These are phyloP conservation scores for Aspergillus versicolor DNA, from an alignment of 2,329 filamentous ascomycete genomes.

Conservation along the genomic window DNA sequence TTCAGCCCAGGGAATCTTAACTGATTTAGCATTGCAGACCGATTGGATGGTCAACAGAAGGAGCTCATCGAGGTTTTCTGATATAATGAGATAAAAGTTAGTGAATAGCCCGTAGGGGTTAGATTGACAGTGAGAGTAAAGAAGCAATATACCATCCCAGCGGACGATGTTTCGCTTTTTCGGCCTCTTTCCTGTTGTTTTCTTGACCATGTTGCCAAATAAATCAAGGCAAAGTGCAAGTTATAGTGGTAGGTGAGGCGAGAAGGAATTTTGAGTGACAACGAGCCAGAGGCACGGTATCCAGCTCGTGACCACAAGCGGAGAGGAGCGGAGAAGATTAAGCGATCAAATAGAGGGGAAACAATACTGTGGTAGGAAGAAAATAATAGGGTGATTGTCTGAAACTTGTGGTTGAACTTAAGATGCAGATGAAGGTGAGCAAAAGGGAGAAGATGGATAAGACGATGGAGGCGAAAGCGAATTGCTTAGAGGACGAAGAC, in stretches of 20 bases:
- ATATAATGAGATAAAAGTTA: constrained; percentile 13
- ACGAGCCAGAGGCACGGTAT: neutral
- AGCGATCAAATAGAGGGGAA: neutral
- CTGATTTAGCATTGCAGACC: constrained; percentile 35
- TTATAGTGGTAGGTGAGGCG: constrained; percentile 10
- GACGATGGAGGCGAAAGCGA: neutral
- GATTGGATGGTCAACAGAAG: constrained; percentile 45
- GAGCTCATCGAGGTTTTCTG: constrained; percentile 45
- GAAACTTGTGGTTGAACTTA: neutral
- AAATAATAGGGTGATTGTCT: neutral
- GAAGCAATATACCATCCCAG: constrained; percentile 40
- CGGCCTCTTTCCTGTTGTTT: constrained; percentile 14
- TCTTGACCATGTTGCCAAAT: neutral
- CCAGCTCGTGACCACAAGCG: neutral
- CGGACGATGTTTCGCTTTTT: constrained; percentile 40
- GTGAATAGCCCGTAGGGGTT: neutral
- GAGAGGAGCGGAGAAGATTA: neutral
- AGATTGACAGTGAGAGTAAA: neutral
- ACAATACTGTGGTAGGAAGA: neutral
- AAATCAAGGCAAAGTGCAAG: neutral
- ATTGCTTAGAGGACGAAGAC: neutral
- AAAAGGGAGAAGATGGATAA: neutral
- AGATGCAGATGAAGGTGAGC: neutral
- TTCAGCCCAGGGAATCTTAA: constrained; percentile 45
- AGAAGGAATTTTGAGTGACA: neutral